phyloP scores from a whole-genome alignment of 345 rosid species.

The Punica granatum region DNA sequence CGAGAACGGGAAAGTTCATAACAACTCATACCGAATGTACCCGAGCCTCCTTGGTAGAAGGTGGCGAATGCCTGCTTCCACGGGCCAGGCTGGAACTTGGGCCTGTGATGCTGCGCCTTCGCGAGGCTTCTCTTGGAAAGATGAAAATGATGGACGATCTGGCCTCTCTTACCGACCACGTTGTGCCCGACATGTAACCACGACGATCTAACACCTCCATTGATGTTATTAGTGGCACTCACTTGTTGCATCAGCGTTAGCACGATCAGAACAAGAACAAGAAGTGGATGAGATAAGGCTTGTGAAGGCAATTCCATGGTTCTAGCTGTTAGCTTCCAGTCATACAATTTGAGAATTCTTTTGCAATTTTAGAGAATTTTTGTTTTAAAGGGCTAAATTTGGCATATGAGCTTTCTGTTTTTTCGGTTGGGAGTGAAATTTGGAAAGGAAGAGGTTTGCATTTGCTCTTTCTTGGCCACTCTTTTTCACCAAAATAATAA shows the following conservation, averaged over 20 bases:
- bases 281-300: neutral
- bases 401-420: neutral
- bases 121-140: neutral
- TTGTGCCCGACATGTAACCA: conserved; percentile 1
- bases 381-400: neutral
- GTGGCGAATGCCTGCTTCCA: conserved; percentile 47
- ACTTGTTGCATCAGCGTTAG: neutral
- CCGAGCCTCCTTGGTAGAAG: conserved; percentile 41
- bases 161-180: neutral
- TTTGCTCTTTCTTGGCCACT: neutral
- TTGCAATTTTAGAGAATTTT: neutral
- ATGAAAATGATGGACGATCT: neutral
- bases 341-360: too few relatives aligned
- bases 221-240: neutral
- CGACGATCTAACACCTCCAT: neutral
- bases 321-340: neutral
- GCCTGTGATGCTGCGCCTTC: neutral
- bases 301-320: conserved; percentile 4
- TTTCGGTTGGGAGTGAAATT: neutral
- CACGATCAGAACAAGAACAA: neutral
- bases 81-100: conserved; percentile 28
- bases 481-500: too few relatives aligned
- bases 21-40: conserved; percentile 28
- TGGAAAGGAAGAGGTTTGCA: neutral
- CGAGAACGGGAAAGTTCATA: too few relatives aligned